Evolutionary conservation across 305 asterid species (phyloP).

Genomic region (Fraxinus greggii): DNA sequence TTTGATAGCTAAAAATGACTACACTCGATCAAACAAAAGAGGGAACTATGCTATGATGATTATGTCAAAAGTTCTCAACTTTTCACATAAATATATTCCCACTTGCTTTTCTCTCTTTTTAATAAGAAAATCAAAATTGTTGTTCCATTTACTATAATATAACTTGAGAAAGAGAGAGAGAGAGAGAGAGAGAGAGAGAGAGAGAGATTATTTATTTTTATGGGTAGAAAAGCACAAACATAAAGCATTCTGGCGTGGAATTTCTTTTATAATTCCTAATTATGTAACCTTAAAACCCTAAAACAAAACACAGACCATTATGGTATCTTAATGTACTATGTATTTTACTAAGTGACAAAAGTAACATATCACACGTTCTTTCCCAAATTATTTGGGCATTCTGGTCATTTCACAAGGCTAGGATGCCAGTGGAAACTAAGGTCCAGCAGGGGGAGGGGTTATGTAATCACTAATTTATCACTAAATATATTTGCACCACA

Average conservation of each 20-base stretch:
- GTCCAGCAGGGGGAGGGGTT: not conserved
- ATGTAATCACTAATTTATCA: not conserved
- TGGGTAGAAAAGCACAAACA: not conserved
- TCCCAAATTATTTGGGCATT: not conserved
- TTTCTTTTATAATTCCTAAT: slow-evolving; percentile 11
- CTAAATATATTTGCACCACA: too few relatives aligned
- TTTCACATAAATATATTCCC: not conserved
- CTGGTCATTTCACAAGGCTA: not conserved
- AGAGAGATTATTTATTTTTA: not conserved
- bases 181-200: not conserved
- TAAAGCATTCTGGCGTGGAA: not conserved
- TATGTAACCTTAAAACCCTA: slow-evolving; percentile 15
- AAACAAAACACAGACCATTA: not conserved
- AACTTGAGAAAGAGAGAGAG: not conserved
- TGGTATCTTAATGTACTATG: not conserved
- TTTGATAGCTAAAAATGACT: too few relatives aligned
- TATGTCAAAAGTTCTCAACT: not conserved
- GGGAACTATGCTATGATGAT: not conserved
- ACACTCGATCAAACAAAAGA: not conserved
- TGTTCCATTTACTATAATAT: not conserved
- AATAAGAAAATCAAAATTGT: not conserved
- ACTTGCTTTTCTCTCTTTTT: not conserved
- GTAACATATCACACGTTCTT: not conserved
- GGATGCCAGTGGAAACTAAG: not conserved
- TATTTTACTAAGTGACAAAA: not conserved